phyloP scores from a whole-genome alignment of 2,329 filamentous ascomycete species.

The Aspergillus floridensis region DNA sequence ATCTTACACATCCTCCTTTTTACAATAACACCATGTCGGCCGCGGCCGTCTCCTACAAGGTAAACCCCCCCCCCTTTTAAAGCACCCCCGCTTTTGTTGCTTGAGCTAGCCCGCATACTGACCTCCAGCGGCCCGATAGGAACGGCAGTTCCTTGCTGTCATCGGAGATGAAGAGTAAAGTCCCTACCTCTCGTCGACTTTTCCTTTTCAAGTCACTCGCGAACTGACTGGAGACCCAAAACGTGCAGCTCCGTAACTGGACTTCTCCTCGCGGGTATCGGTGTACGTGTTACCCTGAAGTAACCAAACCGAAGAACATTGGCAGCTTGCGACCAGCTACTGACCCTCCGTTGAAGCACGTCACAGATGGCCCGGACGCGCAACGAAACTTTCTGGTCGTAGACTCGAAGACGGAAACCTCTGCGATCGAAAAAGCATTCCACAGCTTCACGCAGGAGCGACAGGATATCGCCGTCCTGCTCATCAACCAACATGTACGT shows the following conservation, averaged over 20 bases:
- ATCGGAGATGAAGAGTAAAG: conserved; percentile 83
- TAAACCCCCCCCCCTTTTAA: conserved; percentile 22
- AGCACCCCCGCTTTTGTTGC: background rate
- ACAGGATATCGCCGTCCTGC: conserved; percentile 93
- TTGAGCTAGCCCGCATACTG: conserved; percentile 3
- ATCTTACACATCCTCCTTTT: background rate
- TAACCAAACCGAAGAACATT: background rate
- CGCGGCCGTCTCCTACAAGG: conserved; percentile 56
- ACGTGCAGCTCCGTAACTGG: conserved; percentile 84
- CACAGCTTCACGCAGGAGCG: conserved; percentile 82
- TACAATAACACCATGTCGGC: conserved; percentile 53
- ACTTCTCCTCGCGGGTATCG: conserved; percentile 89
- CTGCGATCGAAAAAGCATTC: conserved; percentile 85
- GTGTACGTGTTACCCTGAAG: conserved; percentile 57
- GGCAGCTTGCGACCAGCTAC: conserved; percentile 1
- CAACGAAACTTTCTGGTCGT: conserved; percentile 99
- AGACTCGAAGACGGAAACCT: conserved; percentile 85
- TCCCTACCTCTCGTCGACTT: background rate
- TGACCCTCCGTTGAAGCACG: conserved; percentile 62
- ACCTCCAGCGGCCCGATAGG: conserved; percentile 51
- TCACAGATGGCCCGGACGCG: conserved; percentile 80
- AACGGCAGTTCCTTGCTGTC: conserved; percentile 93
- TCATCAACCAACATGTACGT: conserved; percentile 95
- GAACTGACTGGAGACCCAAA: conserved; percentile 16
- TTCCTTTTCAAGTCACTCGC: background rate